Base-by-base conservation (phyloP, 73 alveolate species). In the Breviolum minutum region DNA sequence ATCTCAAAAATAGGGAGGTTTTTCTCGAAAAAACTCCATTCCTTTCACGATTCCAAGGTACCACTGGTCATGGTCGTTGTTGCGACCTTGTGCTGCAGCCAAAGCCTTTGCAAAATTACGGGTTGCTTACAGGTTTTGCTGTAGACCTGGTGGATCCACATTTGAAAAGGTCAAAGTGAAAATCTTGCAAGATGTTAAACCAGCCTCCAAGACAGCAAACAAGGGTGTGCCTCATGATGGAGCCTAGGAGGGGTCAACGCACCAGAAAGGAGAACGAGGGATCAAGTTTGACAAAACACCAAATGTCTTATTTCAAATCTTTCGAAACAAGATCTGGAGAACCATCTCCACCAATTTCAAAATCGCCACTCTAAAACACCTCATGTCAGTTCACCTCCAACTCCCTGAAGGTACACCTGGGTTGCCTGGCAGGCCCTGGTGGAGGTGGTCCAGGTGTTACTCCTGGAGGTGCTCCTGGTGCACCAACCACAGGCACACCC, bases 351-450 rank as follows among this genome's bases (percentile, higher is more conserved):
- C 54, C 54, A 40, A 3, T 40, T 40, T 40, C 54, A 40, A 40
- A 40, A 40, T 40, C 54, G 54, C 54, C 54, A 3, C n/a, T n/a
- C n/a, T n/a, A 40, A 40, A 40, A 40, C 54, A 40, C 54, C 54
- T 2, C 77, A 14, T 2, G 8, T 17, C 77, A 68, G 17, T 66
- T 66, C 54, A 40, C 3, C 0, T 40, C 54, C 64, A 77, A 7
- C 90, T 22, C 13, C 90, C 74, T 66, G 74, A 17, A n/a, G 30
- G 13, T 63, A 0, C 7, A 0, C 7, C 30, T 60, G 66, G 32
- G 80, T 62, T 30, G 8, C 64, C 81, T n/a, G 20, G 82, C 95
- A 19, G 95, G 95, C 66, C 81, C 82, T 87, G 95, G 95, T 29
- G 96, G 86, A 26, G 85, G 71, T 32, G 96, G 87, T 61, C 84